Evolutionary conservation across 2,329 filamentous ascomycete species (phyloP), one percentile per base, ranked within the genome.

Genomic region (Aureobasidium sp.): DNA sequence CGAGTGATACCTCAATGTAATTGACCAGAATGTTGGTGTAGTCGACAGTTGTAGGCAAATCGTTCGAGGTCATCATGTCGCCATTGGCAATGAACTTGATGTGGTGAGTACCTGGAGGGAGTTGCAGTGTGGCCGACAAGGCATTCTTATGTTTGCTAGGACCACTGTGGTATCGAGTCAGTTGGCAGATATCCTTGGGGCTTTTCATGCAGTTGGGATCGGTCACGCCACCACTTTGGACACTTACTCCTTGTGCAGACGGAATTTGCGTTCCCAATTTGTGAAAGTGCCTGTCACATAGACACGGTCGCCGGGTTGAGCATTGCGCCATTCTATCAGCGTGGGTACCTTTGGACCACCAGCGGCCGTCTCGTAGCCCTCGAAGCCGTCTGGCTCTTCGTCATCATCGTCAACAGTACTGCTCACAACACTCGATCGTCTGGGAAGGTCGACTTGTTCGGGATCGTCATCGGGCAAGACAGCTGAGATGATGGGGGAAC

Each of bases 11-110:
- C 78, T 99, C 94, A 71, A 99, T 90, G 73, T 97, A 99, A 77
- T 99, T 99, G 76, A 99, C 93, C 20, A 99, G 81, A 72, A 96
- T 96, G 77, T 97, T 97, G 66, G 91, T 95, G 74, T 95, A 97
- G 74, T 99, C 94, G 63, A 99, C 94, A 1, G 94, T 96, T 0
- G 94, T 97, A 15, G 94, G 93, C 48, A 64, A 59, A 46, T 59
- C 50, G 20, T 44, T 46, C 12, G 62, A 64, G 20, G 64, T 89
- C 86, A 17, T 91, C 94, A 15, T 91, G 70, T 93, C 87, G 63
- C 89, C 90, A 76, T 97, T 93, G 56, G 97, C 91, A 67, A 99
- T 83, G 77, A 97, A 99, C 71, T 95, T 93, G 70, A 99, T 82
- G 78, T 99, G 94, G 73, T 99, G 93, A 5, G 94, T 99, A 67